Percentiles rank a stretch among this genome's conserved stretches.
phyloP scores from a whole-genome alignment of 139 green algal species.

The Chlorella sp. region DNA sequence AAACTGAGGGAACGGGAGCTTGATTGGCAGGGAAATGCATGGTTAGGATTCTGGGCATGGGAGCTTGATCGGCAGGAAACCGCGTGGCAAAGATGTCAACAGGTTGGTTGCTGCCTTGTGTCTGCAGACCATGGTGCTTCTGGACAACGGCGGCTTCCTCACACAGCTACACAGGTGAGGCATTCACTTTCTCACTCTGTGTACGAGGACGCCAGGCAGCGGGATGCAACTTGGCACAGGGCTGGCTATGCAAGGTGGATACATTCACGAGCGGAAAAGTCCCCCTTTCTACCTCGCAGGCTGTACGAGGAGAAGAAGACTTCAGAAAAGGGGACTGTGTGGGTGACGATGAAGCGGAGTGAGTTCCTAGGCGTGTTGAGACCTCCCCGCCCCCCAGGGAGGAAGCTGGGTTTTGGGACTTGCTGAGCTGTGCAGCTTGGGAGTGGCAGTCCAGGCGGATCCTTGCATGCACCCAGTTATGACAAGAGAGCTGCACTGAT shows the following conservation, averaged over 20 bases:
- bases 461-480: neutral
- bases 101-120: no score
- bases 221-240: neutral
- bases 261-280: neutral
- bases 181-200: neutral
- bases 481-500: neutral
- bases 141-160: conserved; percentile 78
- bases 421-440: neutral
- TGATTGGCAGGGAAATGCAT: no score
- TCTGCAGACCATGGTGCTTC: conserved; percentile 59
- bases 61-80: no score
- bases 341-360: conserved; percentile 79
- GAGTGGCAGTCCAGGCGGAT: neutral
- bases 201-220: neutral
- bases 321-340: conserved; percentile 52
- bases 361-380: neutral
- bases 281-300: conserved; percentile 36
- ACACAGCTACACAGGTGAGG: conserved; percentile 64
- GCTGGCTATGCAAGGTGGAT: neutral
- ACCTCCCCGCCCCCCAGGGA: neutral
- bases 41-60: no score
- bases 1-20: no score
- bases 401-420: neutral
- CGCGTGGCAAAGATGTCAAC: no score
- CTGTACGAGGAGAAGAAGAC: conserved; percentile 75